Conservation (phyloP, 176 grass and related monocot genomes). For the Leersia perrieri region DNA sequence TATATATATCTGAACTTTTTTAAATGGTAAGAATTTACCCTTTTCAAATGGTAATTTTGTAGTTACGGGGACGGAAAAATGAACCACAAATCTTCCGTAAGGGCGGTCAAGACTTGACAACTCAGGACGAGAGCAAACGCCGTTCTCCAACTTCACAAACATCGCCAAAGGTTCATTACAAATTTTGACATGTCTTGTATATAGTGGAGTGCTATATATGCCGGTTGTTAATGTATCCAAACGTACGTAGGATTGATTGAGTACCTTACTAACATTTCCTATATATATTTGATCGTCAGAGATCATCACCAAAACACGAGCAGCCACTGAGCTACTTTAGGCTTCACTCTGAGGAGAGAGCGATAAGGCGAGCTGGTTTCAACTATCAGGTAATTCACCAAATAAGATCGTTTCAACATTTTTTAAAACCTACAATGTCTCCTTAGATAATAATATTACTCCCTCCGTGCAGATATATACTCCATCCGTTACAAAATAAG, state of each 20-base stretch:
- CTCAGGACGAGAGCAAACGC: constrained; percentile 37
- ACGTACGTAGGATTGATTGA: too few relatives aligned
- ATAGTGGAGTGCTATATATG: background rate
- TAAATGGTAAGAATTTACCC: background rate
- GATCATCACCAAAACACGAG: constrained; percentile 41
- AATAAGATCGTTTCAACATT: too few relatives aligned
- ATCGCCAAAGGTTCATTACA: constrained; percentile 40
- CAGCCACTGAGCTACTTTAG: constrained; percentile 49
- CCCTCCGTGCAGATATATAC: too few relatives aligned
- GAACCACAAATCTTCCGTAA: constrained; percentile 40
- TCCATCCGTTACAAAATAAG: too few relatives aligned
- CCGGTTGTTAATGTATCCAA: background rate
- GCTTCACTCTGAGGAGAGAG: constrained; percentile 86
- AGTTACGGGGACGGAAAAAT: constrained; percentile 46
- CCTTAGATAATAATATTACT: background rate
- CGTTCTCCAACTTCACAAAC: constrained; percentile 43
- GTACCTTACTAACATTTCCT: background rate
- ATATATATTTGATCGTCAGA: constrained; percentile 18
- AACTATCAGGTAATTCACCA: constrained; percentile 90
- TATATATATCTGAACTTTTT: background rate
- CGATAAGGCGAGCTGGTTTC: constrained; percentile 62
- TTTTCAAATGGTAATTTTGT: background rate
- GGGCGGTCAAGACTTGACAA: constrained; percentile 27
- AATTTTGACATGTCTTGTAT: background rate
- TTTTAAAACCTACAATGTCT: background rate